Percentiles rank a stretch among this genome's conserved stretches.
Evolutionary conservation across 1,139 yeast genomes (phyloP).

Genomic region (Debaryomyces robertsiae): DNA sequence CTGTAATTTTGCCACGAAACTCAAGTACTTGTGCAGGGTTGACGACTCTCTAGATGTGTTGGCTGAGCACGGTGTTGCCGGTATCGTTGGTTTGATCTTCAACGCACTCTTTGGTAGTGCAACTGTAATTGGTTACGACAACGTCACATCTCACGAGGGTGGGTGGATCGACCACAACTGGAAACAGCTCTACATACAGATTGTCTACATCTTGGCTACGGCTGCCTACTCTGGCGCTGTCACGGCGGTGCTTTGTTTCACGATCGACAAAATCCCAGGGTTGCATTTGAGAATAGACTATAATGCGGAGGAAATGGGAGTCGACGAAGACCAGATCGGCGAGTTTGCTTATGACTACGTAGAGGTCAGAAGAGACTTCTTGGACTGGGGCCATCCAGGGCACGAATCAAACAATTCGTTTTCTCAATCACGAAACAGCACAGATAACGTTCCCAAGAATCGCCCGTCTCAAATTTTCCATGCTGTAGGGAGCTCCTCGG

Average conservation of each 20-base stretch:
- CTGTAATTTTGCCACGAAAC: conserved; percentile 88
- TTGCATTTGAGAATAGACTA: conserved; percentile 77
- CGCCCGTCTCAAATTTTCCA: conserved; percentile 5
- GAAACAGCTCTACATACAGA: conserved; percentile 87
- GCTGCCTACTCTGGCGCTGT: conserved; percentile 76
- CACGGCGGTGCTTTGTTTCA: conserved; percentile 75
- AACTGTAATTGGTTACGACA: conserved; percentile 89
- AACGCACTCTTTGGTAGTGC: conserved; percentile 87
- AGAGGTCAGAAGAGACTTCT: conserved; percentile 91
- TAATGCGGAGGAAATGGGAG: conserved; percentile 83
- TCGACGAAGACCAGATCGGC: conserved; percentile 97
- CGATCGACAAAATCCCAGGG: conserved; percentile 79
- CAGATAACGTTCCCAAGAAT: background rate
- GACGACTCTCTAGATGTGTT: conserved; percentile 94
- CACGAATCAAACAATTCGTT: background rate
- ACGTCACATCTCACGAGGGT: conserved; percentile 76
- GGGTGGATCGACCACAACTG: conserved; percentile 93
- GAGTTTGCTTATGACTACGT: conserved; percentile 98
- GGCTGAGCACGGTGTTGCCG: conserved; percentile 98
- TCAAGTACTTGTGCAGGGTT: conserved; percentile 77
- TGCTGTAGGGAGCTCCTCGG: conserved; percentile 7
- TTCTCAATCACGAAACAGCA: background rate
- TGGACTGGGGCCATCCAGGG: conserved; percentile 54
- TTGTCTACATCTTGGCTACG: conserved; percentile 78
- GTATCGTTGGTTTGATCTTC: conserved; percentile 82